These are phyloP conservation scores for Neocatenulostroma microsporum DNA, from an alignment of 2,329 filamentous ascomycete species.

Conservation along the genomic window DNA sequence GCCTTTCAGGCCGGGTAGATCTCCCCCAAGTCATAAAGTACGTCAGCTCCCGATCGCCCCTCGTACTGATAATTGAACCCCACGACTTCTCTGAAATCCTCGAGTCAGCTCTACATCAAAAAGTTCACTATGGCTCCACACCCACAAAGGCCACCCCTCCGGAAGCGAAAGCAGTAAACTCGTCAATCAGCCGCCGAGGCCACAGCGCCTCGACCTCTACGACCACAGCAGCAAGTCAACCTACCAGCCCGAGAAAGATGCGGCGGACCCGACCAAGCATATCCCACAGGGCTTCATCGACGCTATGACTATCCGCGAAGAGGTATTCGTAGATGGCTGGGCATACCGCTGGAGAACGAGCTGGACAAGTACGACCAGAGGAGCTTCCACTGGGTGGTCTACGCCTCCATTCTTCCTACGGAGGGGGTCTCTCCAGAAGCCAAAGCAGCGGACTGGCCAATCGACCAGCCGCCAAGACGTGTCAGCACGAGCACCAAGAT, in stretches of 20 bases:
- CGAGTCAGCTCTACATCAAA: too few species aligned
- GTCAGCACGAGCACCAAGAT: slow-evolving; percentile 35
- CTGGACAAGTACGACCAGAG: slow-evolving; percentile 71
- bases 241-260: slow-evolving; percentile 24
- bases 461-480: slow-evolving; percentile 31
- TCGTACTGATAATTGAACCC: too few species aligned
- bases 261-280: slow-evolving; percentile 24
- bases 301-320: slow-evolving; percentile 50
- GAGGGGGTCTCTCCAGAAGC: slow-evolving; percentile 18
- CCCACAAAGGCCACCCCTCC: too few species aligned
- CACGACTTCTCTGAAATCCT: too few species aligned
- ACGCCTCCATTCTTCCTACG: slow-evolving; percentile 55
- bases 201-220: slow-evolving; percentile 25
- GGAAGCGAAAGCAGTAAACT: too few species aligned
- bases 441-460: slow-evolving; percentile 10
- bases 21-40: too few species aligned
- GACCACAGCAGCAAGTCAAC: slow-evolving; percentile 19
- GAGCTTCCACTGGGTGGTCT: slow-evolving; percentile 78
- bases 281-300: slow-evolving; percentile 43
- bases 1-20: too few species aligned
- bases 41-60: too few species aligned
- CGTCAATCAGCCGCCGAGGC: too few species aligned
- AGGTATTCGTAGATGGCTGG: slow-evolving; percentile 51
- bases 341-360: slow-evolving; percentile 56
- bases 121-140: too few species aligned